Base-by-base conservation (phyloP, 2,329 filamentous ascomycete genomes). In the Diplodia mutila region DNA sequence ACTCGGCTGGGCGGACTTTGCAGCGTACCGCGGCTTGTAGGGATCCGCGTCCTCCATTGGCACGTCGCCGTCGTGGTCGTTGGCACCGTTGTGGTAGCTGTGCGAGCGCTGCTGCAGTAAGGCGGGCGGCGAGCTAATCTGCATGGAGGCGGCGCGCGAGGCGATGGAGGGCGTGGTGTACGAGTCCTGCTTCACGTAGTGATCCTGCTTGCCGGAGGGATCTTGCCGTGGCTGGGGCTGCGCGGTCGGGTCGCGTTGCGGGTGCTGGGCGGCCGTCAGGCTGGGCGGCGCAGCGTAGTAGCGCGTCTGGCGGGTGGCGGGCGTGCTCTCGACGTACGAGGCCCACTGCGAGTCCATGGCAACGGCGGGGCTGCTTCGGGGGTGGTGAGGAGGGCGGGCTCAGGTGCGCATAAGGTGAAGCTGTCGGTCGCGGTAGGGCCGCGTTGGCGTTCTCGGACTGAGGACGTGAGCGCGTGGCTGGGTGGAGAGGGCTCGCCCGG, bases 21-120 rank as follows among this genome's bases (percentile, higher is more conserved):
- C 87, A 80, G 69, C 71, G 69, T 97, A 97, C 80, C 97, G 97
- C 76, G 92, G 89, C 79, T 90, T 88, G 81, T 96, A 96, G 57
- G 91, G 88, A 79, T 97, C 94, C 69, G 88, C 88, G 79, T 97
- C 94, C 80, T 95, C 92, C 94, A 97, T 97, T 69, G 78, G 75
- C 64, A 84, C 76, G 71, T 83, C 81, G 66, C 79, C 79, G 72
- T 83, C 81, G 68, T 75, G 78, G 72, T 83, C 81, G 68, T 75
- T 75, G 71, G 81, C 78, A 42, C 72, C 72, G 71, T 78, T 78
- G 68, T 73, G 54, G 74, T 75, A 80, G 59, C 78, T 78, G 54
- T 73, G 71, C 48, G 70, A 76, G 69, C 76, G 75, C 67, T 65
- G 74, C 63, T 72, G 72, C 18, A 73, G 66, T 12, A 37, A 12